Evolutionary conservation across 495 filamentous ascomycete species (phyloP).

Genomic region (Pyronema domesticum): DNA sequence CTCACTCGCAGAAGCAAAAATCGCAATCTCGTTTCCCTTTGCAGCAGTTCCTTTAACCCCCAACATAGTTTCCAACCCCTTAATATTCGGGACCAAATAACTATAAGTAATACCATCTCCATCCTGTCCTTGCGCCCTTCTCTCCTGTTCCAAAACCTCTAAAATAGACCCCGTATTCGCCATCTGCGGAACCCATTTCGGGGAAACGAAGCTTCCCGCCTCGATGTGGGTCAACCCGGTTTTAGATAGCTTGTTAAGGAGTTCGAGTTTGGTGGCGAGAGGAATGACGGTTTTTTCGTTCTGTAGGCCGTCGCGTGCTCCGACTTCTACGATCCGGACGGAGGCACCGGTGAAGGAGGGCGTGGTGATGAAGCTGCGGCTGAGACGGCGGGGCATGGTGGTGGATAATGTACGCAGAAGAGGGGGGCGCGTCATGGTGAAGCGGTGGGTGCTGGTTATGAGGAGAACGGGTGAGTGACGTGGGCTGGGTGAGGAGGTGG

Average conservation of each 20-base stretch:
- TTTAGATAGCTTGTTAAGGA: constrained; percentile 62
- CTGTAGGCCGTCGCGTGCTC: constrained; percentile 84
- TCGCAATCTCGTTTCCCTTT: constrained; percentile 52
- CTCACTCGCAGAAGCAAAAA: constrained; percentile 88
- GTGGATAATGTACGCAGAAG: background rate
- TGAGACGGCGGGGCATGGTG: too few relatives aligned
- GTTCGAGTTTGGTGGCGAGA: constrained; percentile 58
- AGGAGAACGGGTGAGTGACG: background rate
- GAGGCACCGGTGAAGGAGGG: constrained; percentile 8
- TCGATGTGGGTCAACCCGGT: constrained; percentile 80
- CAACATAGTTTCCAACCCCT: constrained; percentile 43
- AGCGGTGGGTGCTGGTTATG: background rate
- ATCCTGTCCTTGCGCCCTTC: background rate
- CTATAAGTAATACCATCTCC: constrained; percentile 40
- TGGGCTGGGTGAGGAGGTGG: too few relatives aligned
- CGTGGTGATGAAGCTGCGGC: background rate
- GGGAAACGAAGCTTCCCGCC: constrained; percentile 84
- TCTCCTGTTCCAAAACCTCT: constrained; percentile 28
- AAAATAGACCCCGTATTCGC: constrained; percentile 74
- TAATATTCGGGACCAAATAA: constrained; percentile 79
- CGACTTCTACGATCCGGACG: constrained; percentile 72
- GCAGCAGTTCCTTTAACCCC: constrained; percentile 20
- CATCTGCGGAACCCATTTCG: constrained; percentile 99
- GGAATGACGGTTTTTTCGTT: constrained; percentile 73
- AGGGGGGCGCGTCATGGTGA: background rate